phyloP scores from a whole-genome alignment of 164 flowering plant species.

The Warburgia ugandensis region DNA sequence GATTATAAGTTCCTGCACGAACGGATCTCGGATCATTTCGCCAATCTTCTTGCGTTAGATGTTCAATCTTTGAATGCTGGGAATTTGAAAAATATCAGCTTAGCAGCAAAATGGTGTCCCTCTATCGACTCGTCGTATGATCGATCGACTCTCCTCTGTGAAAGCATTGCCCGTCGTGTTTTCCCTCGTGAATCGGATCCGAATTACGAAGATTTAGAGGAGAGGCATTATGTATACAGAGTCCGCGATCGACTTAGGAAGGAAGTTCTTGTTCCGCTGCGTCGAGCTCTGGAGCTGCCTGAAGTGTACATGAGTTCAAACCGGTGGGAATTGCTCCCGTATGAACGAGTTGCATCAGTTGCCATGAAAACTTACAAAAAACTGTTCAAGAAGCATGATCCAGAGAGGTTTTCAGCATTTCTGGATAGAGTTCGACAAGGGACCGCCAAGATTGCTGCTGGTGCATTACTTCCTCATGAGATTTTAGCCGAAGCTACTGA shows the following conservation, averaged over 20 bases:
- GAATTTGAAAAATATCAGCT: conserved; percentile 11
- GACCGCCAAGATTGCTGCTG: conserved; percentile 42
- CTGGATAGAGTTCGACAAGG: conserved; percentile 29
- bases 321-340: conserved; percentile 36
- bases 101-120: conserved; percentile 31
- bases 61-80: conserved; percentile 14
- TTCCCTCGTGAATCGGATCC: conserved; percentile 28
- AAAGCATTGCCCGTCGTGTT: conserved; percentile 34
- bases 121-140: conserved; percentile 25
- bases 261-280: conserved; percentile 34
- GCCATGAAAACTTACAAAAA: conserved; percentile 49
- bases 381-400: conserved; percentile 34
- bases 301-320: conserved; percentile 41
- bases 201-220: conserved; percentile 31
- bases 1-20: conserved; percentile 26
- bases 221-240: conserved; percentile 33
- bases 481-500: conserved; percentile 13
- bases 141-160: conserved; percentile 27
- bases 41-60: conserved; percentile 13
- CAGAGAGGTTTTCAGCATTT: conserved; percentile 23
- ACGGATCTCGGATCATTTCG: conserved; percentile 19
- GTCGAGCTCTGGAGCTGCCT: conserved; percentile 29
- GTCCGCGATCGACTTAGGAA: conserved; percentile 38
- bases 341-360: conserved; percentile 41
- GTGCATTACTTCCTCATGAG: conserved; percentile 52